Evolutionary conservation across 257 asterid genomes (phyloP), one percentile per base, ranked within the genome.

Genomic region (Solanum infundibuliforme): DNA sequence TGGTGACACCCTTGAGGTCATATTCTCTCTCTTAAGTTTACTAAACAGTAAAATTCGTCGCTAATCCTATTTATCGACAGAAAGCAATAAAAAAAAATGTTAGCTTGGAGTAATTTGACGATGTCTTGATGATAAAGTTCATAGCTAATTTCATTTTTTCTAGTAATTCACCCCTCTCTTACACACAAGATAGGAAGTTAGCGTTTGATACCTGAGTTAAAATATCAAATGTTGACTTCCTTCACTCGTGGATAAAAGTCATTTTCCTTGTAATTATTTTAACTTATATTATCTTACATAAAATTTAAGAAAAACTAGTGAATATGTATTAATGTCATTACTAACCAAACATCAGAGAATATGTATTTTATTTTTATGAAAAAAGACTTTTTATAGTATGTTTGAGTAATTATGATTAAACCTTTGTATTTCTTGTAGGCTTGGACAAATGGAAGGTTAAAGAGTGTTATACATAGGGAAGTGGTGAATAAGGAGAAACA

Each of bases 1-100:
- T 68, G 90, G 90, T 38, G 89, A 90, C 85, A 90, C 89, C 3
- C 92, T 90, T 83, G 90, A 90, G 88, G 90, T 90, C 41, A 13
- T 23, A 23, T 14, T 62, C 38, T 43, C 39, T 46, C 10, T 81
- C 35, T 35, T n/a, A 20, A 0, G 12, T 18, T 32, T 3, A 35
- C 29, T 73, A 35, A 20, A 73, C 23, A 34, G 0, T 5, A 34
- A 7, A 71, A 71, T 71, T 32, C 1, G 0, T 73, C 27, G 8
- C 27, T 73, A 18, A 34, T 73, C 1, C 1, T 73, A 0, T 73
- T 34, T 32, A 34, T 73, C 16, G 0, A 20, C 2, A 20, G 6
- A 73, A 34, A 29, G 3, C 8, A 0, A 14, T 29, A 0, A 52
- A 18, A 7, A 69, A 16, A 16, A 3, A 0, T 71, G 25, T 71